Evolutionary conservation across 345 rosid species (phyloP).

Genomic region (Eucalyptus curtisii): DNA sequence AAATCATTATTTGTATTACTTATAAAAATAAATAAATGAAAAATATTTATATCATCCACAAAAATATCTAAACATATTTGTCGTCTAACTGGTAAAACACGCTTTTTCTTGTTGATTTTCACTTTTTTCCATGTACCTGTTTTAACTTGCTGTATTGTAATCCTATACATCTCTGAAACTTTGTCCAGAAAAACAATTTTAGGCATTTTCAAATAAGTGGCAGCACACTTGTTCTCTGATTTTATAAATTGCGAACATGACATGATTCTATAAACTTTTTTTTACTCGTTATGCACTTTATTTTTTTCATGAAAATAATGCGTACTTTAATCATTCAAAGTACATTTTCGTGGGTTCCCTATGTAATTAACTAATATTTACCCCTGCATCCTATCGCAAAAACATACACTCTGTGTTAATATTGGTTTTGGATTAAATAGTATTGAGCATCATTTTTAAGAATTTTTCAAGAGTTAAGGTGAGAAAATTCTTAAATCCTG

Average conservation of each 20-base stretch:
- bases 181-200: no score
- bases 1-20: no score
- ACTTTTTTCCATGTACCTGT: not conserved
- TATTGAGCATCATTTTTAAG: not conserved
- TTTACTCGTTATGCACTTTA: no score
- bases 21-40: no score
- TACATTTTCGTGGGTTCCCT: not conserved
- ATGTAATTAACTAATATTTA: not conserved
- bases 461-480: not conserved
- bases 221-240: not conserved
- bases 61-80: not conserved
- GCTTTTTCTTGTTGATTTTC: not conserved
- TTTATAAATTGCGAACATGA: not conserved
- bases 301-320: no score
- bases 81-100: not conserved
- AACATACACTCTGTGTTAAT: not conserved
- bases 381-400: not conserved
- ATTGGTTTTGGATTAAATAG: not conserved
- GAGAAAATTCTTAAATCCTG: not conserved
- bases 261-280: not conserved
- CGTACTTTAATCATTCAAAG: not conserved
- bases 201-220: not conserved
- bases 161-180: not conserved
- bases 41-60: no score
- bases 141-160: not conserved